Percentiles rank a stretch among this genome's conserved stretches.
Conservation (phyloP, 179 eudicot species). For the Beta corolliflora region DNA sequence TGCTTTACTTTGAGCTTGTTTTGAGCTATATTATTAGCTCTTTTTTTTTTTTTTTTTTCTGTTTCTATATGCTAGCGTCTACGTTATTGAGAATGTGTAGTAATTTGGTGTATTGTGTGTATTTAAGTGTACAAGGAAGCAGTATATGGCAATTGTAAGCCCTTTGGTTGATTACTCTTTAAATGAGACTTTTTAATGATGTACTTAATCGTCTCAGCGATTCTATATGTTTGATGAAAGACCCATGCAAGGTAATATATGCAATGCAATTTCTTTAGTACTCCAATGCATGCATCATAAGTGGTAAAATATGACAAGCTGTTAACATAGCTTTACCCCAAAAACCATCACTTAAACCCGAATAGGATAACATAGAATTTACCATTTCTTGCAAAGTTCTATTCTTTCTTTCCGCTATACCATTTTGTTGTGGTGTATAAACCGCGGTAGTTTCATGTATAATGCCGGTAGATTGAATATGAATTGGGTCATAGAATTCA, state of each 20-base stretch:
- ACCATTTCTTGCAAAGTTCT: too few species aligned
- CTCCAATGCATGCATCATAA: too few species aligned
- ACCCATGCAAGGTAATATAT: not conserved
- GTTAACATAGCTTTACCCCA: too few species aligned
- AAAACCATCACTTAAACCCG: too few species aligned
- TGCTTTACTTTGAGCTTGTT: not conserved
- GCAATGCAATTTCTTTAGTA: too few species aligned
- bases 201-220: not conserved
- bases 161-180: not conserved
- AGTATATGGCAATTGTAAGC: slow-evolving; percentile 15
- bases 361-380: too few species aligned
- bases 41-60: not conserved
- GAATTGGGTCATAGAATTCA: too few species aligned
- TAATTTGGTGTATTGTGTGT: not conserved
- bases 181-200: not conserved
- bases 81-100: not conserved
- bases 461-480: too few species aligned
- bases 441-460: too few species aligned
- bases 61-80: not conserved
- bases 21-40: not conserved
- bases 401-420: too few species aligned
- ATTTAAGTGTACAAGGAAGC: slow-evolving; percentile 19
- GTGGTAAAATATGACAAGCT: too few species aligned
- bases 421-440: too few species aligned
- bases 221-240: not conserved